A percentile compares a stretch with the other conserved stretches of the same genome.
Conservation (phyloP, 2,329 filamentous ascomycete species). For the Blumeria hordei region DNA sequence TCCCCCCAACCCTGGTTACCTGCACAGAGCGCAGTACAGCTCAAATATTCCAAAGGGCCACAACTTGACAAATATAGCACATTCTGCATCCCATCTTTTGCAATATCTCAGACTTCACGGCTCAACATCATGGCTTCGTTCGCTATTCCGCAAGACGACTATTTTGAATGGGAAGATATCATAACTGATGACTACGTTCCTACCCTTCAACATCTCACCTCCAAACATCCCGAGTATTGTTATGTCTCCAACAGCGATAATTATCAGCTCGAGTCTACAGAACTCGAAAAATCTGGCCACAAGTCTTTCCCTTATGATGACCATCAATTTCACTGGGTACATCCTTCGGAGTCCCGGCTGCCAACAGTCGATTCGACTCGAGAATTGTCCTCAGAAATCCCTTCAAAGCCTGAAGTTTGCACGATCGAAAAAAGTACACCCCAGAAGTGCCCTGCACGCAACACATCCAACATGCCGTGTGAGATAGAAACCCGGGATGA, state of each 20-base stretch:
- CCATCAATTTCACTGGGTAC: neutral
- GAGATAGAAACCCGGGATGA: slow-evolving; percentile 21
- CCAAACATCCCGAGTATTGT: neutral
- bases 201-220: neutral
- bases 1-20: too few relatives aligned
- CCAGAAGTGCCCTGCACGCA: neutral
- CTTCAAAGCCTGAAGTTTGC: too few relatives aligned
- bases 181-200: neutral
- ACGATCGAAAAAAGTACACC: neutral
- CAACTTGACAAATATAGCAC: too few relatives aligned
- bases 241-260: neutral
- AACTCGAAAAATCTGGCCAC: neutral
- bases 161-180: slow-evolving; percentile 8
- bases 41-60: too few relatives aligned
- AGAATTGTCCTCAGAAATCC: neutral
- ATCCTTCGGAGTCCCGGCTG: neutral
- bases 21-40: too few relatives aligned
- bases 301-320: neutral
- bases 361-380: neutral
- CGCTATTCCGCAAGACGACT: slow-evolving; percentile 6
- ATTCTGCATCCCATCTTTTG: too few relatives aligned
- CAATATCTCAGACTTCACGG: too few relatives aligned
- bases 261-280: neutral
- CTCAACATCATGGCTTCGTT: neutral
- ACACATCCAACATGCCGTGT: neutral